These are phyloP conservation scores for Rhizopus delemar DNA, from an alignment of 371 early-diverging fungal species.

Conservation along the genomic window DNA sequence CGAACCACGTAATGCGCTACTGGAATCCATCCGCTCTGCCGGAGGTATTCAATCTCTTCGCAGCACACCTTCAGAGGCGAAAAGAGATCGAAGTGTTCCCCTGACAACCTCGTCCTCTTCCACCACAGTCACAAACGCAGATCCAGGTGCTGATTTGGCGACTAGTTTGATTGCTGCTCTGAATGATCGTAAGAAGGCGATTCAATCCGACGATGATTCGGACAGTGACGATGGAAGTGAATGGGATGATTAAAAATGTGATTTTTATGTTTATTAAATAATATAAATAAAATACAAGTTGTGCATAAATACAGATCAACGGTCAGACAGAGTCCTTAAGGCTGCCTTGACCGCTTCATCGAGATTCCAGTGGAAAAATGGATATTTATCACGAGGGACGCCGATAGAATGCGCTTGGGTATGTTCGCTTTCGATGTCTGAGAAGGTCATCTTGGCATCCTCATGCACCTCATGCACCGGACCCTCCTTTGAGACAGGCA, in stretches of 20 bases:
- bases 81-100: conserved; percentile 36
- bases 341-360: conserved; percentile 53
- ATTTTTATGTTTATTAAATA: background rate
- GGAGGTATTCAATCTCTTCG: conserved; percentile 40
- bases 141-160: conserved; percentile 22
- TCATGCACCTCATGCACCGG: conserved; percentile 5
- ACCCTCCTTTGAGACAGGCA: conserved; percentile 43
- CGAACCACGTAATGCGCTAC: conserved; percentile 35
- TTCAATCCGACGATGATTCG: conserved; percentile 32
- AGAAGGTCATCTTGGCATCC: background rate
- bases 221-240: conserved; percentile 28
- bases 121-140: conserved; percentile 10
- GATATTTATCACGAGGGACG: conserved; percentile 44
- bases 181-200: conserved; percentile 33
- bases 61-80: conserved; percentile 30
- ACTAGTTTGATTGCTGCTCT: conserved; percentile 33
- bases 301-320: background rate
- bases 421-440: conserved; percentile 19
- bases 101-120: too few relatives aligned
- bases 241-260: conserved; percentile 35
- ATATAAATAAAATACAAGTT: background rate
- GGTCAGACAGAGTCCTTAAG: conserved; percentile 2
- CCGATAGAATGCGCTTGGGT: conserved; percentile 29
- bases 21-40: conserved; percentile 46
- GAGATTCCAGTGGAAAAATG: conserved; percentile 53